A percentile compares a stretch with the other conserved stretches of the same genome.
phyloP scores from a whole-genome alignment of 306 rosid genomes.

The Benincasa hispida region DNA sequence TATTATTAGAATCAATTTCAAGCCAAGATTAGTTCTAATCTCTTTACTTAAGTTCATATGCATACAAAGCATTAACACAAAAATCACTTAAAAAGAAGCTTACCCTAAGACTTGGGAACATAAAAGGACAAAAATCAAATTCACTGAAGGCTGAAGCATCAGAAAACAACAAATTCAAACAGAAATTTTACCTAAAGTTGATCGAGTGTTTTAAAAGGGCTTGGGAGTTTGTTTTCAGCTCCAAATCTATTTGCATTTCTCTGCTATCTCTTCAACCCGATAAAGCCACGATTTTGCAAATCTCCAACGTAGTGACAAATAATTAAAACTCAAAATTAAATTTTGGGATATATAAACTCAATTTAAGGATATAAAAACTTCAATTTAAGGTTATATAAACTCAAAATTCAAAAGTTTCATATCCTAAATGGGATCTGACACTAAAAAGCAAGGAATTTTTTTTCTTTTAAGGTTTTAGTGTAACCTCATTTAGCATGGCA shows the following conservation, averaged over 20 bases:
- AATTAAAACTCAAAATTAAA: too few relatives aligned
- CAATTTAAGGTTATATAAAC: too few relatives aligned
- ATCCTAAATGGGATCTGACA: too few relatives aligned
- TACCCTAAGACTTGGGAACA: not conserved
- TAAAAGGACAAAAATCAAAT: not conserved
- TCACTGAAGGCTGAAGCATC: not conserved
- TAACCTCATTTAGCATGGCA: too few relatives aligned
- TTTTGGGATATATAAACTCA: too few relatives aligned
- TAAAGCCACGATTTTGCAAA: too few relatives aligned
- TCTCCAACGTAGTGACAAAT: too few relatives aligned
- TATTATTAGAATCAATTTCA: not conserved
- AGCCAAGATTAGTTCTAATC: not conserved
- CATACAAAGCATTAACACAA: not conserved
- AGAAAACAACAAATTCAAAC: not conserved
- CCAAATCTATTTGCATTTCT: conserved; percentile 11
- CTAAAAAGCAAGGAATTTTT: too few relatives aligned
- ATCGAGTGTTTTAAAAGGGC: not conserved
- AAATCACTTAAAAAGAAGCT: not conserved
- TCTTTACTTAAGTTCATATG: not conserved
- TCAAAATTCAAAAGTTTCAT: too few relatives aligned
- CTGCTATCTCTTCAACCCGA: conserved; percentile 26
- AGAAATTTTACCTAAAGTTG: conserved; percentile 2
- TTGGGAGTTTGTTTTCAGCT: conserved; percentile 7
- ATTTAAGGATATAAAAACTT: too few relatives aligned
- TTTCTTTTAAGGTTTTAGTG: too few relatives aligned